Percentiles rank a stretch among this genome's conserved stretches.
Evolutionary conservation across 257 asterid genomes (phyloP).

Genomic region (Agastache rugosa): DNA sequence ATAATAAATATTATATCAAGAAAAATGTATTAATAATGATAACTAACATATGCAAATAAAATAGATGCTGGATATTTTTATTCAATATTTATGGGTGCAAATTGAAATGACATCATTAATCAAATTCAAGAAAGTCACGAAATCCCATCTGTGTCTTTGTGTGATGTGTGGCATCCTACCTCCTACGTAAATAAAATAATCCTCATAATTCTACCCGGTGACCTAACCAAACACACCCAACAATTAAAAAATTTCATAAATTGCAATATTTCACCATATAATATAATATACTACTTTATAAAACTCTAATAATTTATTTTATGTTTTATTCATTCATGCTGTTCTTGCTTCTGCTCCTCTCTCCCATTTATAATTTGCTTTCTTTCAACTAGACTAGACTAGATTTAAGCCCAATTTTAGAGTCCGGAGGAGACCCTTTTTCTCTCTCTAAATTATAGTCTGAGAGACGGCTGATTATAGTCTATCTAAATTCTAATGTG

Average conservation of each 20-base stretch:
- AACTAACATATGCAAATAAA: background rate
- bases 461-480: constrained; percentile 23
- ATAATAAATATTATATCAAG: background rate
- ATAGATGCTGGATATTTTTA: too few relatives aligned
- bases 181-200: constrained; percentile 33
- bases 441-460: constrained; percentile 27
- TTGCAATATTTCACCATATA: background rate
- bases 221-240: constrained; percentile 36
- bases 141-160: constrained; percentile 13
- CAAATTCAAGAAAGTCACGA: constrained; percentile 27
- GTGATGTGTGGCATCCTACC: constrained; percentile 34
- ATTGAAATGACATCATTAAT: background rate
- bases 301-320: background rate
- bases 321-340: constrained; percentile 5
- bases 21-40: too few relatives aligned
- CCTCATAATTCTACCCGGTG: constrained; percentile 40
- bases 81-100: too few relatives aligned
- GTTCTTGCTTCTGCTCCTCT: constrained; percentile 30
- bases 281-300: too few relatives aligned
- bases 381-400: constrained; percentile 24
- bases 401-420: constrained; percentile 35
- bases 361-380: constrained; percentile 3
- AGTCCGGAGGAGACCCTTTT: constrained; percentile 21
- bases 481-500: background rate
- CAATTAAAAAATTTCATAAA: constrained; percentile 21